Base-by-base conservation (phyloP, 2,329 filamentous ascomycete species). In the Fusarium anthophilum region DNA sequence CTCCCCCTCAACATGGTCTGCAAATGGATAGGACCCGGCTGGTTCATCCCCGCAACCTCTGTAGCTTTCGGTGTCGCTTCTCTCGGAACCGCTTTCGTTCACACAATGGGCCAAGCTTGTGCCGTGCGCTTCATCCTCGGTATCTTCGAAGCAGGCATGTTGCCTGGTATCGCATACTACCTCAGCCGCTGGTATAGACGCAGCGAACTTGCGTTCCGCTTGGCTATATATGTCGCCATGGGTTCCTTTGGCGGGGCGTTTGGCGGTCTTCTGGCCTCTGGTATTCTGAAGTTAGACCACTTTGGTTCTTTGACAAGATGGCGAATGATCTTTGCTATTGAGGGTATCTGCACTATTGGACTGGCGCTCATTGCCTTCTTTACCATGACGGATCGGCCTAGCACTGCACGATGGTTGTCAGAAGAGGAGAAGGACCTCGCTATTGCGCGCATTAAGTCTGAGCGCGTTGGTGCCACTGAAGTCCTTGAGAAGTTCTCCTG, bases 161-260 rank as follows among this genome's bases (percentile, higher is more conserved):
- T 91, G 30, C 91, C 91, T 0, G 90, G 90, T 0, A 91, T 91
- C 24, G 90, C 90, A 0, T 92, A 92, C 77, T 92, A 91, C 69
- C 79, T 91, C 30, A 88, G 85, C 0, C 82, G 89, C 44, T 92
- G 90, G 89, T 93, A 92, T 70, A 82, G 89, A 14, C 83, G 89
- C 24, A 50, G 50, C 3, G 66, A 69, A 30, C 66, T 69, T 10
- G 66, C 43, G 2, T 69, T 69, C 8, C 66, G 66, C 3, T 39
- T 69, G 0, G 43, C 66, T 9, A 69, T 69, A 37, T 69, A 69
- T 6, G 65, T 69, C 15, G 66, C 66, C 13, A 69, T 69, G 66
- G 66, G 66, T 12, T 69, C 66, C 1, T 69, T 69, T 5, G 66
- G 65, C 9, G 66, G 66, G 15, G 66, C 65, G 0, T 69, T 69